phyloP scores from a whole-genome alignment of 176 grass and related monocot genomes.

The Neostapfia colusana region DNA sequence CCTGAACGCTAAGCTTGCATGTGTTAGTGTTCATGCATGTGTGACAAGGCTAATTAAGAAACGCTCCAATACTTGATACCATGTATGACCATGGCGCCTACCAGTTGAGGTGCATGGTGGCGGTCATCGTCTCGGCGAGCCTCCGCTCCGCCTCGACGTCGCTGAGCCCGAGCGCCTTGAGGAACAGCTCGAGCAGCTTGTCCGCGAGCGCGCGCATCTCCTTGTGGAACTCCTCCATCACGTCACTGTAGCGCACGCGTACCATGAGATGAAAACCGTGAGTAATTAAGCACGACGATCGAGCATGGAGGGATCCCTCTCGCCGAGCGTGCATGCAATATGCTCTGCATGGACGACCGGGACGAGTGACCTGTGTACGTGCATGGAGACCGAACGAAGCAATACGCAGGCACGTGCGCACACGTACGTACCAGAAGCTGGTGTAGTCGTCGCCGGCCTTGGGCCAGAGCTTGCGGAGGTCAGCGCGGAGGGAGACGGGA shows the following conservation, averaged over 20 bases:
- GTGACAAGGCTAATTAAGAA: neutral
- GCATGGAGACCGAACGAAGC: neutral
- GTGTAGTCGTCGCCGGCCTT: constrained; percentile 57
- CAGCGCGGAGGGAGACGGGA: constrained; percentile 52
- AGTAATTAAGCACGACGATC: neutral
- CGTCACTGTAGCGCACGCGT: constrained; percentile 53
- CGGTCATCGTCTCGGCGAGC: constrained; percentile 45
- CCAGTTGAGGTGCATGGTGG: constrained; percentile 66
- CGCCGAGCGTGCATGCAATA: too few species aligned
- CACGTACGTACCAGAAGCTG: constrained; percentile 67
- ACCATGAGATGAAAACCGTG: neutral
- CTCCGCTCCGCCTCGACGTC: constrained; percentile 39
- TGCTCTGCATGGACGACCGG: constrained; percentile 9
- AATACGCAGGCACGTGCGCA: neutral
- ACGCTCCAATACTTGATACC: neutral
- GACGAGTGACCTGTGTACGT: neutral
- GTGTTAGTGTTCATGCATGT: neutral
- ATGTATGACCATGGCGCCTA: neutral
- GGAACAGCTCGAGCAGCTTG: constrained; percentile 60
- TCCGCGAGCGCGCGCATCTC: constrained; percentile 61
- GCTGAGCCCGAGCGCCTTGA: constrained; percentile 66
- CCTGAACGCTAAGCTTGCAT: constrained; percentile 23
- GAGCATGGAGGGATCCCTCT: neutral
- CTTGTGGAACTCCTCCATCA: constrained; percentile 86
- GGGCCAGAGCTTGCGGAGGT: constrained; percentile 91